These are phyloP conservation scores for Tolypocladium tropicale DNA, from an alignment of 2,329 filamentous ascomycete genomes.

Conservation along the genomic window DNA sequence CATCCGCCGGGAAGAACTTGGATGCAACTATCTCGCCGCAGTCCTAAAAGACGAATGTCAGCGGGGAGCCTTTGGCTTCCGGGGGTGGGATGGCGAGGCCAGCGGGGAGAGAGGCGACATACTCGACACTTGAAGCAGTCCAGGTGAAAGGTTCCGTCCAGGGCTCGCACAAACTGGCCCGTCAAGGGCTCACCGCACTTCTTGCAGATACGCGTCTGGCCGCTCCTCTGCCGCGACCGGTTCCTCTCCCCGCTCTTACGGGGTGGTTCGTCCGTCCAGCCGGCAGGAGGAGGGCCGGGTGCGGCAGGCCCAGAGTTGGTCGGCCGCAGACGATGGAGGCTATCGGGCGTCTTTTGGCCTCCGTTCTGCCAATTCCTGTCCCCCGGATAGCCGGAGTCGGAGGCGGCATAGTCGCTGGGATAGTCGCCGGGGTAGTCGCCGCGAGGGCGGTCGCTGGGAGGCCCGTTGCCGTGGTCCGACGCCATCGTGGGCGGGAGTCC, in stretches of 20 bases:
- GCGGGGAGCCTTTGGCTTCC: neutral
- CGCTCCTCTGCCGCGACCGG: slow-evolving; percentile 43
- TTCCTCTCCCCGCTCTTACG: slow-evolving; percentile 48
- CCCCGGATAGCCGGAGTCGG: slow-evolving; percentile 19
- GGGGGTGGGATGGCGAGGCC: slow-evolving; percentile 1
- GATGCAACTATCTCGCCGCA: slow-evolving; percentile 95
- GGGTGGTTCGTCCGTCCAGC: slow-evolving; percentile 28
- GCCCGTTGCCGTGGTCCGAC: slow-evolving; percentile 34
- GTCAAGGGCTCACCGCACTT: slow-evolving; percentile 84
- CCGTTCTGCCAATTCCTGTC: slow-evolving; percentile 28
- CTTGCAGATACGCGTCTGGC: slow-evolving; percentile 59
- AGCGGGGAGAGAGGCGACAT: slow-evolving; percentile 23
- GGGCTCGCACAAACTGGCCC: slow-evolving; percentile 88
- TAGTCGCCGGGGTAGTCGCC: slow-evolving; percentile 19
- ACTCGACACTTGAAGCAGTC: slow-evolving; percentile 98
- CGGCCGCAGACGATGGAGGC: slow-evolving; percentile 20
- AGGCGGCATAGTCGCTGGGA: slow-evolving; percentile 15
- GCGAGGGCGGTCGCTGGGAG: slow-evolving; percentile 26
- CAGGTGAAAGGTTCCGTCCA: slow-evolving; percentile 89
- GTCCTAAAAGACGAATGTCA: slow-evolving; percentile 48
- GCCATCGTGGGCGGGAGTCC: slow-evolving; percentile 27
- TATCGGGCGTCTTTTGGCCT: slow-evolving; percentile 25
- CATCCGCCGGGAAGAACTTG: slow-evolving; percentile 96
- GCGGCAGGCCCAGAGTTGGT: slow-evolving; percentile 23
- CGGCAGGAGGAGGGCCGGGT: slow-evolving; percentile 16